A percentile compares a stretch with the other conserved stretches of the same genome.
Conservation (phyloP, 176 grass and related monocot species). For the Ananas comosus region DNA sequence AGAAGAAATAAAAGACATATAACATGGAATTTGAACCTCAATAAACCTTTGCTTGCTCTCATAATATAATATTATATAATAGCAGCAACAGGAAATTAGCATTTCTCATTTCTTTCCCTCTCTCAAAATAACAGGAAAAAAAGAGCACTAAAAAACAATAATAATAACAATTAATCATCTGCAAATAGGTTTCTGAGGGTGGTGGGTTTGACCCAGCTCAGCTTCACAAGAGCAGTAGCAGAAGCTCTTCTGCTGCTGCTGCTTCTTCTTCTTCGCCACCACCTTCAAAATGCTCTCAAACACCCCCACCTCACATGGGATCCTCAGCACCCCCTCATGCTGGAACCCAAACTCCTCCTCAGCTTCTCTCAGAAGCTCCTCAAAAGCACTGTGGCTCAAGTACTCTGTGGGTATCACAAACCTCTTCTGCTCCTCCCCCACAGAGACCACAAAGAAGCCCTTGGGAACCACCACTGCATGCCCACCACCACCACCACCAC, state of each 20-base stretch:
- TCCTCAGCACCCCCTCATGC: conserved; percentile 69
- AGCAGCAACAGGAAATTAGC: conserved; percentile 13
- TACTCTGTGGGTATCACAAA: conserved; percentile 93
- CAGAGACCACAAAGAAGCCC: conserved; percentile 77
- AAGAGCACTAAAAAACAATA: conserved; percentile 16
- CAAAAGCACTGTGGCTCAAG: conserved; percentile 63
- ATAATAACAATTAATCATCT: conserved; percentile 23
- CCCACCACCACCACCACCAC: no score
- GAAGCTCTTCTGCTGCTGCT: background rate
- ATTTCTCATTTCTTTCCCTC: conserved; percentile 38
- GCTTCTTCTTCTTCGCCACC: conserved; percentile 47
- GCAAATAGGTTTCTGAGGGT: conserved; percentile 26
- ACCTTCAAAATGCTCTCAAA: conserved; percentile 58
- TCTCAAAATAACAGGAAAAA: conserved; percentile 46
- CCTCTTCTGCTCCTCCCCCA: conserved; percentile 77
- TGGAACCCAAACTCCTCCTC: conserved; percentile 96
- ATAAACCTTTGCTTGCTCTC: conserved; percentile 18
- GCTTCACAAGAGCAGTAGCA: conserved; percentile 51
- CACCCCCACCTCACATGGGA: conserved; percentile 61
- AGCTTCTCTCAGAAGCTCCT: conserved; percentile 57
- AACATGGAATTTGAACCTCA: conserved; percentile 13
- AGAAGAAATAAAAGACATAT: background rate
- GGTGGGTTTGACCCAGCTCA: conserved; percentile 20
- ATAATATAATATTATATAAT: conserved; percentile 32
- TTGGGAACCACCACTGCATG: conserved; percentile 27